Evolutionary conservation across 257 asterid genomes (phyloP), one percentile per base, ranked within the genome.

Genomic region (Nyctanthes arbortristis): DNA sequence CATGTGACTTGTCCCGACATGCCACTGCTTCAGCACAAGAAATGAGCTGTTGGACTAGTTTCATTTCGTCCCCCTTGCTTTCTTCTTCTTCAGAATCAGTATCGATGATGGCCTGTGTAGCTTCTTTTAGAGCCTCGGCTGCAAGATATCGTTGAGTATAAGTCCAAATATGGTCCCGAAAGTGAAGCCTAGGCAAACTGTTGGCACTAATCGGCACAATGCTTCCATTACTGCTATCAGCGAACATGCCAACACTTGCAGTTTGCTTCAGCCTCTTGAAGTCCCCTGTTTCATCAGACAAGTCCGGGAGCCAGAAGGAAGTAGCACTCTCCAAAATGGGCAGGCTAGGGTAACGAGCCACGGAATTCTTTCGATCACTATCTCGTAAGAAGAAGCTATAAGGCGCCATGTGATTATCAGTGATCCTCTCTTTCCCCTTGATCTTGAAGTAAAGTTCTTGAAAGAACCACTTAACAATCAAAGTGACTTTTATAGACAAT

Each of bases 1-100:
- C 96, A 31, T 85, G 94, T 1, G 86, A 54, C 78, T 85, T 74
- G 49, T 89, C 96, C 0, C 94, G 84, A 30, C 96, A 87, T 12
- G 96, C 96, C 14, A 89, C 96, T 0, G 96, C 94, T 75, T 89
- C 96, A 1, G 92, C 94, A 34, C 96, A 89, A 28, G 94, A 87
- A 75, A 89, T 84, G 37, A 89, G 84, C 69, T 80, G 88, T 60
- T 85, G 96, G 52, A 89, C 92, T 1, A 89, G 77, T 39, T 75
- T 83, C 88, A 79, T 82, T 4, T 84, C 94, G 34, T 85, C 88
- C 18, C 77, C 81, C 25, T 58, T 78, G 2, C 74, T 49, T 24
- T 56, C 82, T 28, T 40, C 63, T 0, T 39, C 78, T 28, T 72
- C 85, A 0, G 75, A 69, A 16, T 64, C 69, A 33, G n/a, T n/a